Evolutionary conservation across 306 rosid genomes (phyloP), one percentile per base, ranked within the genome.

Genomic region (Glycine tomentella): DNA sequence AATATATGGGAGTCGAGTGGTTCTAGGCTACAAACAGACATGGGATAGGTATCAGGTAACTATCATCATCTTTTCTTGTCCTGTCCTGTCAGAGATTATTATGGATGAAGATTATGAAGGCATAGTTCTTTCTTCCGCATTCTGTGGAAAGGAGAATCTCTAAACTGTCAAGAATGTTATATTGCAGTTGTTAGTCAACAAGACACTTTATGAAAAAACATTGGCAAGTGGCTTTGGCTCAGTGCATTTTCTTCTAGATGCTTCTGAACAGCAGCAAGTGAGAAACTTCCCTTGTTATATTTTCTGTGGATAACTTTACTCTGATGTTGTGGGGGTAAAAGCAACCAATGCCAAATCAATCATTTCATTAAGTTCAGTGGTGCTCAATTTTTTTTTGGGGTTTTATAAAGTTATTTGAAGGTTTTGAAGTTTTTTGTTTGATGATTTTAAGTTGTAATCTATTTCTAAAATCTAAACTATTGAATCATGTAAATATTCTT

Each of bases 181-280:
- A 14, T 80, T 83, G 80, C 95, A 92, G 97, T 90, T 95, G 48
- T 85, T 95, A 87, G 99, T 95, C 73, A 95, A 95, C 89, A 91
- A 83, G 90, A 87, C 95, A 13, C 97, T 95, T 64, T 91, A 95
- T 78, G 97, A 95, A 88, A 95, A 91, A 87, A 95, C 99, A 49
- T 81, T 95, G 70, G 99, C 99, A 31, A 95, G 97, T 87, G 97
- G 99, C 84, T 95, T 95, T 82, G 99, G 99, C 83, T 86, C 99
- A 4, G 94, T 95, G 63, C 95, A 95, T 87, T 95, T 93, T 93
- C 89, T 95, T 85, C 86, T 93, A 25, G 99, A 95, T 82, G 99
- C 97, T 79, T 95, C 97, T 75, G 99, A 95, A 85, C 99, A 95
- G 86, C 97, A 95, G 83, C 97, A 88, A 84, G 99, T 95, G 83